These are phyloP conservation scores for Aureobasidium sp. DNA, from an alignment of 2,329 filamentous ascomycete species.

Conservation along the genomic window DNA sequence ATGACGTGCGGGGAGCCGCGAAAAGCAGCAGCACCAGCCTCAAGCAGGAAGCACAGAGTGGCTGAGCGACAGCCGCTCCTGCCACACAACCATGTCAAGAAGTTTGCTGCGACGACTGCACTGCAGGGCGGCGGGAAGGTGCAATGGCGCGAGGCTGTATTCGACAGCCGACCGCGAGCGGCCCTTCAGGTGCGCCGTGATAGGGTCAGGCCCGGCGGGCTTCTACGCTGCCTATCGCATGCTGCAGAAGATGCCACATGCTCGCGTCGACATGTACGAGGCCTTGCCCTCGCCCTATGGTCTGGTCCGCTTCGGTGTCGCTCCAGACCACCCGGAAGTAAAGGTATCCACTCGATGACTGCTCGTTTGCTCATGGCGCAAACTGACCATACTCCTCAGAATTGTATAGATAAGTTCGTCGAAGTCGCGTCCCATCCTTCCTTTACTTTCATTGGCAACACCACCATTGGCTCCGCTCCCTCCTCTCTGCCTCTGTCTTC, in stretches of 20 bases:
- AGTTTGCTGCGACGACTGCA: background rate
- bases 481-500: conserved; percentile 54
- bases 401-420: conserved; percentile 89
- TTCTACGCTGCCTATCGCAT: conserved; percentile 90
- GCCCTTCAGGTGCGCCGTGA: conserved; percentile 72
- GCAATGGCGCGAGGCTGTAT: background rate
- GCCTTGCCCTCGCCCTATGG: conserved; percentile 87
- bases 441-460: conserved; percentile 89
- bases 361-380: background rate
- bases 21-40: background rate
- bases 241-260: conserved; percentile 65
- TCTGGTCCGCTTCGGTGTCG: conserved; percentile 86
- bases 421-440: conserved; percentile 75
- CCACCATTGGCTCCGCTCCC: conserved; percentile 60
- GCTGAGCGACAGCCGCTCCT: background rate
- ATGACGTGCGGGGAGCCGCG: conserved; percentile 10
- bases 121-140: background rate
- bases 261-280: conserved; percentile 92
- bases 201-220: conserved; percentile 90
- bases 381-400: conserved; percentile 45
- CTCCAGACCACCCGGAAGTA: conserved; percentile 97
- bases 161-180: conserved; percentile 22
- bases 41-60: background rate
- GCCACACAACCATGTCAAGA: background rate
- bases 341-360: conserved; percentile 56